Evolutionary conservation across 2,329 filamentous ascomycete species (phyloP).

Genomic region (Exophiala aquamarina): DNA sequence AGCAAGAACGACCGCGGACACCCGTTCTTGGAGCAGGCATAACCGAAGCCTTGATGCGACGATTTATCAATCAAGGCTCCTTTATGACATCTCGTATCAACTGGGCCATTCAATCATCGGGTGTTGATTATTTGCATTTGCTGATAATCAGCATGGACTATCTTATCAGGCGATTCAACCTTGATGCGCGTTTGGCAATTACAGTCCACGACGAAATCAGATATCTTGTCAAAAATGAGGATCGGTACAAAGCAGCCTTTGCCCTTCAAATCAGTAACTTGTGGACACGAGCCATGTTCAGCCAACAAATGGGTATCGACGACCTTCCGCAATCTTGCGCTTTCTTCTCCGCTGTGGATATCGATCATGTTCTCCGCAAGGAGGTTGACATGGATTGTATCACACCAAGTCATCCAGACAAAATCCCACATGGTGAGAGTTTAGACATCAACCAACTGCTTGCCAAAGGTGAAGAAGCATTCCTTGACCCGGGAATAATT

Average conservation of each 20-base stretch:
- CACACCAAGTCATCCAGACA: constrained; percentile 77
- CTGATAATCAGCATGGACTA: constrained; percentile 95
- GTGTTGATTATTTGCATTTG: constrained; percentile 94
- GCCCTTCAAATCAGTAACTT: constrained; percentile 91
- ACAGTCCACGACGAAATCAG: constrained; percentile 98
- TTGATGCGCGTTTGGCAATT: constrained; percentile 81
- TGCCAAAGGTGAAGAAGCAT: constrained; percentile 66
- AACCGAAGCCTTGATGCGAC: constrained; percentile 88
- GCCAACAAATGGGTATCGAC: constrained; percentile 92
- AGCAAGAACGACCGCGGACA: constrained; percentile 86
- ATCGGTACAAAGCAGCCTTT: constrained; percentile 87
- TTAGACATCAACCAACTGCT: constrained; percentile 80
- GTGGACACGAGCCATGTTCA: constrained; percentile 97
- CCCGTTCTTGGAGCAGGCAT: constrained; percentile 93
- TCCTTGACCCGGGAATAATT: constrained; percentile 64
- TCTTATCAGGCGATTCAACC: constrained; percentile 77
- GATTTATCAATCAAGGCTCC: constrained; percentile 81
- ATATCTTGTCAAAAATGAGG: constrained; percentile 80
- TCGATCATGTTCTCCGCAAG: constrained; percentile 93
- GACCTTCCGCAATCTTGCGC: constrained; percentile 93
- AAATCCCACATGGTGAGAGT: constrained; percentile 82
- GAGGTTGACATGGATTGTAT: constrained; percentile 98
- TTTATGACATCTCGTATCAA: constrained; percentile 98
- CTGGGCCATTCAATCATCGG: constrained; percentile 97
- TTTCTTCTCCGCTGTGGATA: constrained; percentile 93